Base-by-base conservation (phyloP, 345 rosid genomes). In the Erysimum cheiranthoides region DNA sequence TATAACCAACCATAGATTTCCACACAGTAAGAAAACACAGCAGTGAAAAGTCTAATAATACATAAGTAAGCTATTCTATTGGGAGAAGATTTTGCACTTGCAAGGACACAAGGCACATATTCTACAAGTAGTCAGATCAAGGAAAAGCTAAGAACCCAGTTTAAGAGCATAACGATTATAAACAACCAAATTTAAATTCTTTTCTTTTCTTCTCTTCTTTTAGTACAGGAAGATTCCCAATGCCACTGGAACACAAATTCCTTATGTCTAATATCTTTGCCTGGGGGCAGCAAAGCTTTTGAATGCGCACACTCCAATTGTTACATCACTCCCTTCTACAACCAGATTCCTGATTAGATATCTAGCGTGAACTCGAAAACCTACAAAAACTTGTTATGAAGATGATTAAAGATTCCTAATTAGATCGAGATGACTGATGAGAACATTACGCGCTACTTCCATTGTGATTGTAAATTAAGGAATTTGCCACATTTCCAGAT, bases 71-170 rank as follows among this genome's bases (percentile, higher is more conserved):
- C 91, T 90, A 18, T 9, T 88, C 83, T 86, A 88, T 84, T 78
- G 86, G 74, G 52, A 88, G 93, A 80, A 91, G 87, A 80, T 10
- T 82, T 77, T 87, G 87, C 76, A 89, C 89, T 92, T 89, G 86
- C 73, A 79, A 81, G 72, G 66, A 63, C 66, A 27, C 35, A 31
- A 65, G 4, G 68, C 57, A 65, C 68, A 65, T 57, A 58, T 71
- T 65, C 76, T 64, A 66, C 46, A 58, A 34, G 12, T 17, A 36
- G 32, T 78, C 68, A 71, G 40, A 31, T 66, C 81, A 78, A 16
- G 69, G 32, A 66, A 66, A 71, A 66, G 64, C 73, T 47, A 66
- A 52, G 76, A 71, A 65, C 63, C 68, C 10, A 49, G 51, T 58
- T 66, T 49, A 35, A 45, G 68, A 57, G 76, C 61, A 77, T 57